Percentiles rank a stretch among this genome's conserved stretches.
phyloP scores from a whole-genome alignment of 2,329 filamentous ascomycete species.

The Neodidymelliopsis sp. region DNA sequence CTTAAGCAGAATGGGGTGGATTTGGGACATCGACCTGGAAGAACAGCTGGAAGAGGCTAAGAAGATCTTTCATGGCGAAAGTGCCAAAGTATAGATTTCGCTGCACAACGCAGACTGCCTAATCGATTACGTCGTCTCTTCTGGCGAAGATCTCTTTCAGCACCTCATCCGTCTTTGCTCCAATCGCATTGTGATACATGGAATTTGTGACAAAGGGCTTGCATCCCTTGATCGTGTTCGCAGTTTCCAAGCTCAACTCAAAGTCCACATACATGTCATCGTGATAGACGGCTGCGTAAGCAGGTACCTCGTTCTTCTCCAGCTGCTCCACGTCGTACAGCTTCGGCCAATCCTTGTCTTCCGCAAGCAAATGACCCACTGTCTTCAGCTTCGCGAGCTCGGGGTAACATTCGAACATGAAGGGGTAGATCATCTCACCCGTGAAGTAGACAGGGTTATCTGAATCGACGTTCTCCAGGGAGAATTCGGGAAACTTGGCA shows the following conservation, averaged over 20 bases:
- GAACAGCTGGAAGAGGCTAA: slow-evolving; percentile 44
- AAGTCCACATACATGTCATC: slow-evolving; percentile 95
- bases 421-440: slow-evolving; percentile 90
- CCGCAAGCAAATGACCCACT: slow-evolving; percentile 75
- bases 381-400: slow-evolving; percentile 75
- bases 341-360: slow-evolving; percentile 72
- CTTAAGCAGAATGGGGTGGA: slow-evolving; percentile 47
- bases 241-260: slow-evolving; percentile 75
- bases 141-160: slow-evolving; percentile 77
- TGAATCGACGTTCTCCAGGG: slow-evolving; percentile 44
- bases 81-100: slow-evolving; percentile 9
- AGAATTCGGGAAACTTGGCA: slow-evolving; percentile 57
- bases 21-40: slow-evolving; percentile 52
- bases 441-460: slow-evolving; percentile 76
- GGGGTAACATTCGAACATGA: slow-evolving; percentile 81
- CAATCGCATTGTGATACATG: slow-evolving; percentile 85
- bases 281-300: slow-evolving; percentile 83
- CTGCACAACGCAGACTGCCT: background rate
- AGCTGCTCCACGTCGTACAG: slow-evolving; percentile 81
- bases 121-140: slow-evolving; percentile 73
- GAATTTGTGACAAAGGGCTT: slow-evolving; percentile 86
- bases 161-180: slow-evolving; percentile 76
- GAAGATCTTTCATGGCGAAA: slow-evolving; percentile 30
- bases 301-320: slow-evolving; percentile 78
- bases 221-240: slow-evolving; percentile 74